Evolutionary conservation across 805 yeast genomes (phyloP), one percentile per base, ranked within the genome.

Genomic region (Starmerella floricola): DNA sequence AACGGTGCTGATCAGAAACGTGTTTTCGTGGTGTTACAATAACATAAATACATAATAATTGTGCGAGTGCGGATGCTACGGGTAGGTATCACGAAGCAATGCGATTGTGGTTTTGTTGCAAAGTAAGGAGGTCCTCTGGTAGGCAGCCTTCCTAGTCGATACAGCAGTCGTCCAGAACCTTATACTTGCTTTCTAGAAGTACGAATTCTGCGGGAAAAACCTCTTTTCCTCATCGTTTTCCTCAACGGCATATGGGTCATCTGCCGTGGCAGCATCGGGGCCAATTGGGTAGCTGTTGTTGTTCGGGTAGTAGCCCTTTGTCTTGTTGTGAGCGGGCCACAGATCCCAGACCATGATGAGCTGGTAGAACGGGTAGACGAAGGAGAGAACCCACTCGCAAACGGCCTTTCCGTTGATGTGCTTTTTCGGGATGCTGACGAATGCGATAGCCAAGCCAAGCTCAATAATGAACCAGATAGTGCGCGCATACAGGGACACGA

Each of bases 341-440:
- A 86, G 69, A 57, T 88, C 96, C 48, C 74, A 68, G 1, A 79
- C 63, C 60, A 87, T 68, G 45, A 77, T 62, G 4, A 79, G 56
- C 51, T 78, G 71, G 46, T 81, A 65, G 28, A 78, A 52, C 4
- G 94, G 91, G 58, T 81, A 87, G 76, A 84, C 79, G 62, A 78
- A 87, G 8, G 88, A 77, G 31, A 87, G 61, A 3, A 76, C 58
- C 97, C 97, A 88, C 62, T 88, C 97, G 57, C 79, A 74, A 16
- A 68, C 65, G 0, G 86, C 85, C 30, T 69, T 63, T 3, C 72
- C 71, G 49, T 70, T 63, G 32, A 61, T 53, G 27, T 67, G 65
- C 8, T 58, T 57, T 57, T 57, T 54, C 36, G 61, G 54, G 28
- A 45, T 38, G 13, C 49, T 40, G 2, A 59, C 68, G 50, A 84